Base-by-base conservation (phyloP, 139 green algal species). In the Nannochloris sp. region DNA sequence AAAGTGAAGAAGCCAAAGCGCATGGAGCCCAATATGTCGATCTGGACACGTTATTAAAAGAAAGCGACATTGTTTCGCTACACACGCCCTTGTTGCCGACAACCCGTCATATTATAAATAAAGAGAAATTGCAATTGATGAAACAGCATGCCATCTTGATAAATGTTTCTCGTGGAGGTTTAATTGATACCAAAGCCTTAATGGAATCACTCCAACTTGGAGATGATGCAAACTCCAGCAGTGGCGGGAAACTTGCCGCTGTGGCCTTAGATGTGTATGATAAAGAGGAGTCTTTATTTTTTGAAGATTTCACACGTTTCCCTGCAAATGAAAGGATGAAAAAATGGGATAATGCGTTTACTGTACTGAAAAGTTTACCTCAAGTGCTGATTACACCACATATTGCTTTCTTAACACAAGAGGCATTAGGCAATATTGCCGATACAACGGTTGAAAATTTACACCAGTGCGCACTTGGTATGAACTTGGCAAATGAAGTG, bases 361-460 rank as follows among this genome's bases (percentile, higher is more conserved):
- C 25, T 27, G 23, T 27, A 2, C 58, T 65, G 7, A 65, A 65
- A 10, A 24, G 14, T 25, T 27, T 65, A 54, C 59, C 59, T 37
- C 39, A 65, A 23, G 59, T 65, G 9, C 12, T 65, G 14, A 55
- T 65, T 37, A 65, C 59, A 8, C 59, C 59, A 4, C 59, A 96
- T 80, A 79, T 70, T 3, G 89, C 87, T 2, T 96, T 96, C 73
- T 72, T 92, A 4, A 96, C 89, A 0, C 3, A 78, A 23, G 85
- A 95, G 56, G 86, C 86, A 2, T 77, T 95, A 2, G 25, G 39
- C 2, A 85, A 85, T 60, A 95, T 95, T 45, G 77, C 76, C 1
- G 57, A 48, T 25, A 89, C 81, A 23, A 89, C 82, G 0, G 53
- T 87, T 13, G 39, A 61, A 9, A 93, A 91, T 74, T 54, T 93